Base-by-base conservation (phyloP, 192 early-diverging fungal species). In the Backusella mclennaniae region DNA sequence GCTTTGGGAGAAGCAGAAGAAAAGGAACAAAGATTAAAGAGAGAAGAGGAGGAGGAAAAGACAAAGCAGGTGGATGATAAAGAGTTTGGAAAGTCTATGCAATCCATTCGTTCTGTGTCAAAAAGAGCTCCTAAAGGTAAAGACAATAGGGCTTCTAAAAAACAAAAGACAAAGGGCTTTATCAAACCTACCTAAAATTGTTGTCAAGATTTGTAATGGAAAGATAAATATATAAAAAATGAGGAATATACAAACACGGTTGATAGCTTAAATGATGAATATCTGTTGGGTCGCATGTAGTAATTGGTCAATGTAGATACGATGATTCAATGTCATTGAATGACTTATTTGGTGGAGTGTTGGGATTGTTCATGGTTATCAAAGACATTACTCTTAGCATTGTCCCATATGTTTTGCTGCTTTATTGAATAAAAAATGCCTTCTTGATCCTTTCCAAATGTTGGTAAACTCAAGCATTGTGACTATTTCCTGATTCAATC, bases 1-100 rank as follows among this genome's bases (percentile, higher is more conserved):
- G 31, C 38, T 41, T 4, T 42, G 1, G 42, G 19, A 21, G 74
- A 67, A 2, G 4, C 29, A 15, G 49, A 23, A 19, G 74, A 67
- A 19, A 67, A 67, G 19, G 39, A 21, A n/a, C 59, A 75, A 11
- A 15, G 74, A 44, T 33, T 67, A 33, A 36, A 56, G 17, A 36
- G 74, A 19, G 74, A 75, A 12, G 74, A 75, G 46, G 74, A 39
- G 67, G 66, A 35, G 29, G 74, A 75, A 49, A 67, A 49, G 9
- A 12, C 42, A n/a, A 44, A 67, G 17, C 29, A 19, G 17, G 42
- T 75, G 52, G 8, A 39, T 36, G 74, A 75, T 46, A 67, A 39
- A 67, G 38, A 75, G 44, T 66, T 75, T 26, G 39, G 59, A 44
- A 67, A 67, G 2, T 23, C 23, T 1, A 67, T 46, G 63, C 29